Evolutionary conservation across 805 yeast species (phyloP), one percentile per base, ranked within the genome.

Genomic region (Saccharomycopsis amapae): DNA sequence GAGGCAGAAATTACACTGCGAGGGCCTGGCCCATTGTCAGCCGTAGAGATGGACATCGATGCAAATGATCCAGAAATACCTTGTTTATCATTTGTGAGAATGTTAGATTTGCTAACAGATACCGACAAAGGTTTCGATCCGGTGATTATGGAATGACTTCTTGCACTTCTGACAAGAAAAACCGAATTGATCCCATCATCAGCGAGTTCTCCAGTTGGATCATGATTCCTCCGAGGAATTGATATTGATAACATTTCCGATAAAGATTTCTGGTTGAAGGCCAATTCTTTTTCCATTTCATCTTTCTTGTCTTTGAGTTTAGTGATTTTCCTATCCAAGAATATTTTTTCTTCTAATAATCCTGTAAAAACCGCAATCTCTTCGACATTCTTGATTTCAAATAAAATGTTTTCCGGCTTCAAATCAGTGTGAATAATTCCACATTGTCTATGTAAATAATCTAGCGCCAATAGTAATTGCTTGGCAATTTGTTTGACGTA

Each of bases 101-200:
- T 20, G 13, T 20, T 30, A 3, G 48, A 44, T 5, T 36, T 32
- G 44, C 89, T 69, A 40, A 87, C 67, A 1, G 96, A 96, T 0
- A 95, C 83, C 3, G 96, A 96, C 47, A 88, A 67, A 2, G 97
- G 97, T 62, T 88, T 95, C 0, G 96, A 86, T 0, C 95, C 96
- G 0, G 94, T 85, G 40, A 88, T 81, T 20, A 88, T 64, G 2
- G 44, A 32, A 20, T 41, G 45, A 18, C 42, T 35, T 33, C 44
- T 40, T 25, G 33, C 23, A 19, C 45, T 35, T 13, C 33, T 30
- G 1, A 28, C 22, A n/a, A 36, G 15, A 2, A 23, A 35, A 19
- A 34, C 22, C 5, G 42, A 37, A 25, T 36, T 39, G 13, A 42
- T 31, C 12, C 38, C 19, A 17, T 38, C 32, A 22, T 25, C 35